phyloP scores from a whole-genome alignment of 805 yeast species.

The Blastobotrys chiropterorum region DNA sequence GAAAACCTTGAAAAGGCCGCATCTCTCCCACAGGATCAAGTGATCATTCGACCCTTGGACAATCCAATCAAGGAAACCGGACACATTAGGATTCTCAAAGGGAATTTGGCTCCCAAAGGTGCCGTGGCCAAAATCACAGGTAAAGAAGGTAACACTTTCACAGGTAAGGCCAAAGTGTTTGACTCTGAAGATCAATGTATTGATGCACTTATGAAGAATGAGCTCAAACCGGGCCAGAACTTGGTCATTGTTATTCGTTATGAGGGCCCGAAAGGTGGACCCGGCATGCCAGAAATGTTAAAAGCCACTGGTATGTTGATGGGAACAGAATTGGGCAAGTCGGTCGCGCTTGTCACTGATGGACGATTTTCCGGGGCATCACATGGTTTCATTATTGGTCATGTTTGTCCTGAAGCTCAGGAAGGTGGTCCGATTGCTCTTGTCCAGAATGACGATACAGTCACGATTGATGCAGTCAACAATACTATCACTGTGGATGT shows the following conservation, averaged over 20 bases:
- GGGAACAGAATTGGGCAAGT: conserved; percentile 91
- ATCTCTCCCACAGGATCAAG: conserved; percentile 69
- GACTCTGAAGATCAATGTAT: conserved; percentile 80
- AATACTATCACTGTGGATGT: conserved; percentile 79
- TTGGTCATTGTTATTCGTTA: conserved; percentile 90
- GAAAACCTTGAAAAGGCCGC: conserved; percentile 60
- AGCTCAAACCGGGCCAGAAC: conserved; percentile 85
- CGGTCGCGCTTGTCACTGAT: conserved; percentile 87
- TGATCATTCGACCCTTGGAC: conserved; percentile 64
- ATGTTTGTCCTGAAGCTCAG: conserved; percentile 94
- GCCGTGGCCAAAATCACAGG: conserved; percentile 96
- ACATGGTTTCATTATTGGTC: conserved; percentile 96
- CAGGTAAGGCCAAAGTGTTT: conserved; percentile 82
- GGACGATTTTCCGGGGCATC: conserved; percentile 99
- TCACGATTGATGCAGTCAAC: conserved; percentile 85
- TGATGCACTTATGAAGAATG: conserved; percentile 77
- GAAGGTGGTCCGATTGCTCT: conserved; percentile 96
- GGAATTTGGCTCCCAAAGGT: conserved; percentile 88
- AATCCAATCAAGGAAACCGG: conserved; percentile 85
- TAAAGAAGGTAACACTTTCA: conserved; percentile 91
- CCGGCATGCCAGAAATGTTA: conserved; percentile 99
- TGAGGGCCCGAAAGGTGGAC: conserved; percentile 98
- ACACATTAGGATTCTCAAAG: conserved; percentile 76
- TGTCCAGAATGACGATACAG: conserved; percentile 81
- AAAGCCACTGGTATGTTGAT: conserved; percentile 92